phyloP scores from a whole-genome alignment of 2,329 filamentous ascomycete species.

The Fusarium multiceps region DNA sequence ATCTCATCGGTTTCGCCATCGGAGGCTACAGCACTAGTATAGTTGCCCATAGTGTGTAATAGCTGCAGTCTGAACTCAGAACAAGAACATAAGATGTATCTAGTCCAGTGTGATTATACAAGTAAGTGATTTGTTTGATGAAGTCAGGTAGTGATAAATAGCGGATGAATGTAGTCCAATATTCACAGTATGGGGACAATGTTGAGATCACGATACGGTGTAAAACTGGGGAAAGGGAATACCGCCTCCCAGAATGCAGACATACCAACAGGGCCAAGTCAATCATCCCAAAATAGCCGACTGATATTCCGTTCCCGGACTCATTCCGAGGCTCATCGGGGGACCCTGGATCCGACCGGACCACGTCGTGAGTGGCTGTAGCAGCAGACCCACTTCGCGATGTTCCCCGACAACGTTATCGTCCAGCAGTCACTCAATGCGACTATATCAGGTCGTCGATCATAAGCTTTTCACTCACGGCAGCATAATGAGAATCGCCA shows the following conservation, averaged over 20 bases:
- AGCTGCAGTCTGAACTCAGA: no score
- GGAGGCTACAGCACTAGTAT: constrained; percentile 8
- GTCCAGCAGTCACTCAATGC: not conserved
- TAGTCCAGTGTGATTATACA: no score
- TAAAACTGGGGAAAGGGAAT: not conserved
- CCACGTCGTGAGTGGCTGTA: constrained; percentile 31
- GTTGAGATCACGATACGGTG: not conserved
- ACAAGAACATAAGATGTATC: no score
- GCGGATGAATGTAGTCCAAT: not conserved
- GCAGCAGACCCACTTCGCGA: not conserved
- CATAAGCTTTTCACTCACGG: not conserved
- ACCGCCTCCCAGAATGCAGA: not conserved
- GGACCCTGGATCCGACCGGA: constrained; percentile 39
- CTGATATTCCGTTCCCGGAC: not conserved
- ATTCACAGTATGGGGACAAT: not conserved
- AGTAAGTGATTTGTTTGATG: not conserved
- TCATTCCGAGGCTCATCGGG: not conserved
- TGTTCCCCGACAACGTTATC: not conserved
- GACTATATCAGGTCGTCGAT: constrained; percentile 10
- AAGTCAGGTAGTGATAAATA: not conserved
- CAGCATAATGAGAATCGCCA: constrained; percentile 2
- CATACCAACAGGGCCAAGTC: not conserved
- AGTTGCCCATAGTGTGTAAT: constrained; percentile 22
- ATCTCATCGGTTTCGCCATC: constrained; percentile 42
- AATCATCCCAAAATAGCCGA: constrained; percentile 2